A percentile compares a stretch with the other conserved stretches of the same genome.
Evolutionary conservation across 1,284 basidiomycete genomes (phyloP).

Genomic region (Ustilago hordei): DNA sequence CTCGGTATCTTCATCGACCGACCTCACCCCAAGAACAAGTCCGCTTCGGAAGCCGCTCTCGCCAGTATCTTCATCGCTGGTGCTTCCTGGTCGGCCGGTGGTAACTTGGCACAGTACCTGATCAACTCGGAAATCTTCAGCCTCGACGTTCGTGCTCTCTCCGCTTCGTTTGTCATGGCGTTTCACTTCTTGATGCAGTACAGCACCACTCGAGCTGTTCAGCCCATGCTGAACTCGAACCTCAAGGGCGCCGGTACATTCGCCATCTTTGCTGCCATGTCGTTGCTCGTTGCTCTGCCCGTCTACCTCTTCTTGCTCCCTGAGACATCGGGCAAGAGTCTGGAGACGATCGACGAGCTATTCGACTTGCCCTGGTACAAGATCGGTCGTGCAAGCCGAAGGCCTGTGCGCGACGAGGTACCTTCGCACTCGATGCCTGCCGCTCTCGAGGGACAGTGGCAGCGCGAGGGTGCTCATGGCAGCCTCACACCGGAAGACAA

Average conservation of each 20-base stretch:
- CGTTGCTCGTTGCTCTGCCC: slow-evolving; percentile 34
- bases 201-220: slow-evolving; percentile 37
- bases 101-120: slow-evolving; percentile 52
- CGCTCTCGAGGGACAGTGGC: slow-evolving; percentile 41
- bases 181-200: slow-evolving; percentile 53
- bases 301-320: slow-evolving; percentile 50
- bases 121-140: slow-evolving; percentile 52
- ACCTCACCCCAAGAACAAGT: slow-evolving; percentile 28
- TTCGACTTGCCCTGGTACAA: slow-evolving; percentile 55
- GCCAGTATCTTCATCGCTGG: slow-evolving; percentile 49
- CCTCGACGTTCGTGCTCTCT: slow-evolving; percentile 46
- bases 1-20: slow-evolving; percentile 46
- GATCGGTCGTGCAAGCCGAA: slow-evolving; percentile 42
- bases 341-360: slow-evolving; percentile 52
- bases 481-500: slow-evolving; percentile 26
- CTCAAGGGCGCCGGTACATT: slow-evolving; percentile 48
- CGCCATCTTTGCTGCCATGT: slow-evolving; percentile 40
- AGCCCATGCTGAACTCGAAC: slow-evolving; percentile 52
- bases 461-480: slow-evolving; percentile 4
- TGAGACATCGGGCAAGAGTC: slow-evolving; percentile 48
- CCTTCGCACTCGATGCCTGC: slow-evolving; percentile 51
- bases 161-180: slow-evolving; percentile 47
- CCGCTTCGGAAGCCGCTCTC: slow-evolving; percentile 39
- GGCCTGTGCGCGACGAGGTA: slow-evolving; percentile 43
- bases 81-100: slow-evolving; percentile 46